Conservation (phyloP, 2,329 filamentous ascomycete species). For the Sclerotinia borealis region DNA sequence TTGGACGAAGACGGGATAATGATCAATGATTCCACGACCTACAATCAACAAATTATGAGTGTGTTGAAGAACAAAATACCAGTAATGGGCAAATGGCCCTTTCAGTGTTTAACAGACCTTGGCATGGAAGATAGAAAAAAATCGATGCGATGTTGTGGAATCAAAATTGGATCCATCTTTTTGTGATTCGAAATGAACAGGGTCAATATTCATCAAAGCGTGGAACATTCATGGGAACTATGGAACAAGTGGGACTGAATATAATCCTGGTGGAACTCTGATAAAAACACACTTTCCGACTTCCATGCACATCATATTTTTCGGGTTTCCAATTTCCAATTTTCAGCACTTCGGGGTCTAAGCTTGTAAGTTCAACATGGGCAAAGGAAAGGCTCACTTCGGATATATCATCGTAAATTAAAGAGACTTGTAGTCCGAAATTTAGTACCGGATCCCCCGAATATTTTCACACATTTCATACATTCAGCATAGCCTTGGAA, state of each 20-base stretch:
- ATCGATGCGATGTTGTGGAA: slow-evolving; percentile 1
- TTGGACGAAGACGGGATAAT: background rate
- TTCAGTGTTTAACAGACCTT: background rate
- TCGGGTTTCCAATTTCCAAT: background rate
- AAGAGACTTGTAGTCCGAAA: background rate
- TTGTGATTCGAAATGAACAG: background rate
- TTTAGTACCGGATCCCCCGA: background rate
- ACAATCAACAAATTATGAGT: background rate
- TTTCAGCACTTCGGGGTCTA: background rate
- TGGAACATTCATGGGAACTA: slow-evolving; percentile 1
- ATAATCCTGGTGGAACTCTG: slow-evolving; percentile 3
- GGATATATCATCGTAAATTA: slow-evolving; percentile 8
- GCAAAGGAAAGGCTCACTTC: slow-evolving; percentile 4
- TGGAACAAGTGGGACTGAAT: slow-evolving; percentile 5
- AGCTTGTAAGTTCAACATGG: slow-evolving; percentile 7
- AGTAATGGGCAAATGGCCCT: background rate
- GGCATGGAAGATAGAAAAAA: background rate
- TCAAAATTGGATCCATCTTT: slow-evolving; percentile 1
- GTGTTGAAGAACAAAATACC: background rate
- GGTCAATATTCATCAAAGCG: background rate
- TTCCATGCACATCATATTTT: slow-evolving; percentile 6
- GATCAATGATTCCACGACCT: background rate
- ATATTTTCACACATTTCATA: background rate
- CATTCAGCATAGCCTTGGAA: slow-evolving; percentile 3
- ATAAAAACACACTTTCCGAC: background rate